A percentile compares a stretch with the other conserved stretches of the same genome.
Conservation (phyloP, 805 yeast genomes). For the Alloascoidea africana region DNA sequence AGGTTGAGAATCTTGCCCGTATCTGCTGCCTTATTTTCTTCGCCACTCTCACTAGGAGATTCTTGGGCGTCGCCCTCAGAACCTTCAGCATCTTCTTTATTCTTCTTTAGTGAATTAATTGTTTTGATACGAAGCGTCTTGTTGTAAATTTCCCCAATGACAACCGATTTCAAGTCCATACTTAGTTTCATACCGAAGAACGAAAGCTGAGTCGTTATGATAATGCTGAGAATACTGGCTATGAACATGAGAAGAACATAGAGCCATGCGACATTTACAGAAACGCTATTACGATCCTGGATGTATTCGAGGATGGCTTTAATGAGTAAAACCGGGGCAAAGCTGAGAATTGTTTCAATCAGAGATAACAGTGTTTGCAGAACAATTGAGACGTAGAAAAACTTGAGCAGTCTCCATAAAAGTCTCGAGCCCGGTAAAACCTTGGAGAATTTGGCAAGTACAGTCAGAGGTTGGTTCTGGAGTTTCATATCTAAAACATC, state of each 20-base stretch:
- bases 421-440: conserved; percentile 32
- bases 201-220: conserved; percentile 64
- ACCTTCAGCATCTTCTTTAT: conserved; percentile 9
- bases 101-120: conserved; percentile 17
- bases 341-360: conserved; percentile 56
- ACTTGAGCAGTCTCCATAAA: conserved; percentile 42
- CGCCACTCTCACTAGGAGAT: conserved; percentile 9
- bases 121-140: conserved; percentile 80
- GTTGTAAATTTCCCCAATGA: conserved; percentile 84
- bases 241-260: conserved; percentile 63
- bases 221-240: conserved; percentile 41
- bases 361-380: conserved; percentile 56
- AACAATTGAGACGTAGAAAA: conserved; percentile 54
- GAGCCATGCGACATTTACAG: conserved; percentile 74
- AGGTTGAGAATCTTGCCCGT: conserved; percentile 83
- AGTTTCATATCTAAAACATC: conserved; percentile 78
- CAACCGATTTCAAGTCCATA: conserved; percentile 74
- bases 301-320: conserved; percentile 74
- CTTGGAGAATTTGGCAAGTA: conserved; percentile 47
- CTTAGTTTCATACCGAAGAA: conserved; percentile 88
- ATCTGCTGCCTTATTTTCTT: conserved; percentile 12
- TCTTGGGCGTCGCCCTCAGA: conserved; percentile 6
- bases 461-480: conserved; percentile 66
- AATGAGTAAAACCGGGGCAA: conserved; percentile 68
- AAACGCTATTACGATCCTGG: conserved; percentile 46